These are phyloP conservation scores for Pezicula carpinea DNA, from an alignment of 2,329 filamentous ascomycete genomes.

Conservation along the genomic window DNA sequence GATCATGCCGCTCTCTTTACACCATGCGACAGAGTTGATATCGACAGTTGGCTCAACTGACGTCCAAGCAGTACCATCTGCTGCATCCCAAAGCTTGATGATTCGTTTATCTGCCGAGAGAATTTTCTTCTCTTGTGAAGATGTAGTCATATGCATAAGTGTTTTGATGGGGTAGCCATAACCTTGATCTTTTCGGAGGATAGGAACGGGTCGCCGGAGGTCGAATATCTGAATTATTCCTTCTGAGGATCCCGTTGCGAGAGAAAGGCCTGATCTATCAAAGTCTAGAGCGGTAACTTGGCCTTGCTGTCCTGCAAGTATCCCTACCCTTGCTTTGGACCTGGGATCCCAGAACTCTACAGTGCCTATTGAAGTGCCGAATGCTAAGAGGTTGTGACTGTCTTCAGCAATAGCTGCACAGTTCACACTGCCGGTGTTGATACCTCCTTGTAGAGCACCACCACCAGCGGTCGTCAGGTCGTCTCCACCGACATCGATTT, in stretches of 20 bases:
- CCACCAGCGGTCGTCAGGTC: slow-evolving; percentile 63
- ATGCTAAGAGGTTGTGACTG: slow-evolving; percentile 85
- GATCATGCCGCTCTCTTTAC: slow-evolving; percentile 88
- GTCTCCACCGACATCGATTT: slow-evolving; percentile 84
- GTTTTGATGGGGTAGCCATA: slow-evolving; percentile 92
- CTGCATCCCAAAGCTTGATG: slow-evolving; percentile 93
- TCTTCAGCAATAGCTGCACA: slow-evolving; percentile 80
- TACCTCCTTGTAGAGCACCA: slow-evolving; percentile 78
- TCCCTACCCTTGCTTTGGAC: slow-evolving; percentile 74
- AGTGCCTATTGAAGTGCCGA: slow-evolving; percentile 91
- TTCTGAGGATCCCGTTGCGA: slow-evolving; percentile 82
- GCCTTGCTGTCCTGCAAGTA: slow-evolving; percentile 63
- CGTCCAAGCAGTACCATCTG: slow-evolving; percentile 83
- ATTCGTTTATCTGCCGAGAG: slow-evolving; percentile 91
- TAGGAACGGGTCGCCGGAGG: slow-evolving; percentile 77
- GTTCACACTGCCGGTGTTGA: slow-evolving; percentile 82
- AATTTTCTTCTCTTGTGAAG: slow-evolving; percentile 78
- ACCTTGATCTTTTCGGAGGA: slow-evolving; percentile 91
- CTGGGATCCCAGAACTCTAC: slow-evolving; percentile 96
- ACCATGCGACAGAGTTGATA: slow-evolving; percentile 91
- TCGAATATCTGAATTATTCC: slow-evolving; percentile 91
- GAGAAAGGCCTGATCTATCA: slow-evolving; percentile 73
- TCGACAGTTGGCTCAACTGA: slow-evolving; percentile 93
- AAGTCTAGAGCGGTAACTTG: slow-evolving; percentile 88
- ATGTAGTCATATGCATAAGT: slow-evolving; percentile 65